Base-by-base conservation (phyloP, 164 flowering plant genomes). In the Magnolia kwangsiensis region DNA sequence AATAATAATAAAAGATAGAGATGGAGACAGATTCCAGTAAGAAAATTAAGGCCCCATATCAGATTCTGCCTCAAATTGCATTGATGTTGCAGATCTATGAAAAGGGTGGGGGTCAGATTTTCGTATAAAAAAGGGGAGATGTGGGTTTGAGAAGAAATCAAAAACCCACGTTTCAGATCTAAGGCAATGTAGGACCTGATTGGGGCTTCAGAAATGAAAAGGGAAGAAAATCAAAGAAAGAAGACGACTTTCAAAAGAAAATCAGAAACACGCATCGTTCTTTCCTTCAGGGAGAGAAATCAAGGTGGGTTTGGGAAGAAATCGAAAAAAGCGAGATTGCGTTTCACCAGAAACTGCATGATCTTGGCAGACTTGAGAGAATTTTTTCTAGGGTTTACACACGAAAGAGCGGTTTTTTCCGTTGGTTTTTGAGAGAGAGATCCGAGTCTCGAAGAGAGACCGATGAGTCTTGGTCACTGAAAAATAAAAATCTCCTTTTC, bases 81-180 rank as follows among this genome's bases (percentile, higher is more conserved):
- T 24, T 70, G 63, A 21, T 24, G 67, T 11, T 37, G 29, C 71
- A 31, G 79, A 77, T 77, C 79, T 23, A 31, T 6, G 37, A 66
- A 8, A 45, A 14, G 7, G 6, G 7, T 29, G 19, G 29, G 20
- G 29, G 50, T 16, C 61, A 3, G 61, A 68, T 24, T 29, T 31
- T 37, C 37, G 14, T 3, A 16, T 29, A 66, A 21, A 8, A 63
- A 63, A 61, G 19, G 21, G 65, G 65, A 63, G 65, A 63, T 6
- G 20, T 63, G 65, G 23, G 23, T 63, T 63, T 16, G 20, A 18
- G 65, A 63, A 63, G 65, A 63, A 63, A 18, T 21, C 21, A 23
- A 65, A 7, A 10, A 21, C 23, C 23, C 13, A n/a, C 18, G n/a
- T 73, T 21, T 27, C 58, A 58, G 27, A 68, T 50, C 75, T 65